Base-by-base conservation (phyloP, 345 rosid species). In the Gossypium stocksii region DNA sequence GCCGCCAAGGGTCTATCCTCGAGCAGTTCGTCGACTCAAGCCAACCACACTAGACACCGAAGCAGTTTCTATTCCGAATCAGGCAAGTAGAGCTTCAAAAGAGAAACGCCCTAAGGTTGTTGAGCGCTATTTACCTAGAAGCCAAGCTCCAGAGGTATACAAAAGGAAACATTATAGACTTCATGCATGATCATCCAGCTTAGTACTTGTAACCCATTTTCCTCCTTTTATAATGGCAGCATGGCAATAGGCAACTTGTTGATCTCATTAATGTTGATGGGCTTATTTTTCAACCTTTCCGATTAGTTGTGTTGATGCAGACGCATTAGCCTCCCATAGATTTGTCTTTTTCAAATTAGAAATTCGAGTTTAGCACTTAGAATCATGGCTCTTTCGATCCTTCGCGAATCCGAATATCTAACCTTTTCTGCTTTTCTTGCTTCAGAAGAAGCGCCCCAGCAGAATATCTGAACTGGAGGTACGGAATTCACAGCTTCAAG, bases 361-460 rank as follows among this genome's bases (percentile, higher is more conserved):
- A 23, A 52, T n/a, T 67, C 27, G 14, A 67, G 34, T 67, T 67
- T 67, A 67, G 56, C 71, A 46, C 54, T 46, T 48, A 67, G 14
- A 49, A 45, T 5, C 17, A 54, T 53, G 29, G 27, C 48, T 52
- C 12, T 29, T 54, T 53, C 16, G 12, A 13, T 38, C 51, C 52
- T 53, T 56, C 43, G 64, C 4, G 3, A 56, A 56, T 9, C 60
- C 25, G 12, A 59, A 70, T 46, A 48, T 70, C 13, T 66, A 62
- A 69, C 66, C 16, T 66, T 69, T 45, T 11, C 72, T 38, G 23
- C 70, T 76, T 72, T 77, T 76, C 44, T 85, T 77, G 56, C 75
- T 66, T 53, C 82, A 96, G 99, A 96, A 87, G 85, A 96, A 93
- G 85, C 88, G 95, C 13, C 98, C 94, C 0, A 84, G 92, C 85